Evolutionary conservation across 2,329 filamentous ascomycete species (phyloP).

Genomic region (Verticillium longisporum): DNA sequence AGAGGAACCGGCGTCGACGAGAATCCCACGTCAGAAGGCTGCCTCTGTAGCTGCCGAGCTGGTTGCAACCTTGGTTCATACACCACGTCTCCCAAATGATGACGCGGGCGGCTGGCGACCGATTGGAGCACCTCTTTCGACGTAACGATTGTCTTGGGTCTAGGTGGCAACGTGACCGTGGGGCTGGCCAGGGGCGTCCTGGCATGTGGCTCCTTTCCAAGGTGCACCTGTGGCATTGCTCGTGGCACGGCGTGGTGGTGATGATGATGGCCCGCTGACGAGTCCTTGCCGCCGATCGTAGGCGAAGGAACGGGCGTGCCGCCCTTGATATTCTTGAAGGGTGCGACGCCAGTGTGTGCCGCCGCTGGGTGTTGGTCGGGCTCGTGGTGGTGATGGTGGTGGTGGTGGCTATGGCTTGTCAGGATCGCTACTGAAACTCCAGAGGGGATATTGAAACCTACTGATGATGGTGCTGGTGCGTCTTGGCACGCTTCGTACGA

Average conservation of each 20-base stretch:
- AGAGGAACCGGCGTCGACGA: slow-evolving; percentile 61
- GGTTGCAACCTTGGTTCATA: slow-evolving; percentile 65
- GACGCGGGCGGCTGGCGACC: slow-evolving; percentile 62
- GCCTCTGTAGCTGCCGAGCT: slow-evolving; percentile 35
- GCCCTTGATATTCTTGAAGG: slow-evolving; percentile 45
- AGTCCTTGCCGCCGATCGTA: slow-evolving; percentile 18
- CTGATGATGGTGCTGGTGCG: slow-evolving; percentile 51
- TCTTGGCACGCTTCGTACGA: slow-evolving; percentile 61
- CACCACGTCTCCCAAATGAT: slow-evolving; percentile 77
- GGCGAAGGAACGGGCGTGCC: slow-evolving; percentile 37
- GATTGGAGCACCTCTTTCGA: slow-evolving; percentile 67
- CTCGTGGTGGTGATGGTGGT: slow-evolving; percentile 55
- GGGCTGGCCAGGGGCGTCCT: slow-evolving; percentile 25
- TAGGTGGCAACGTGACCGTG: slow-evolving; percentile 42
- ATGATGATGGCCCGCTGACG: slow-evolving; percentile 30
- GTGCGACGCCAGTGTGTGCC: slow-evolving; percentile 29
- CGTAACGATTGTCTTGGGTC: slow-evolving; percentile 59
- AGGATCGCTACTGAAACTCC: not conserved
- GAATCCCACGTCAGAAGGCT: slow-evolving; percentile 33
- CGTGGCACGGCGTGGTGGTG: slow-evolving; percentile 41
- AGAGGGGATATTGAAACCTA: slow-evolving; percentile 32
- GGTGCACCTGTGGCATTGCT: slow-evolving; percentile 16
- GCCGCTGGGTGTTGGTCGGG: slow-evolving; percentile 39
- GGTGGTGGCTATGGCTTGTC: slow-evolving; percentile 26
- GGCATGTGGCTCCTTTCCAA: slow-evolving; percentile 10